A percentile compares a stretch with the other conserved stretches of the same genome.
phyloP scores from a whole-genome alignment of 2,329 filamentous ascomycete species.

The Aphanocladium album region DNA sequence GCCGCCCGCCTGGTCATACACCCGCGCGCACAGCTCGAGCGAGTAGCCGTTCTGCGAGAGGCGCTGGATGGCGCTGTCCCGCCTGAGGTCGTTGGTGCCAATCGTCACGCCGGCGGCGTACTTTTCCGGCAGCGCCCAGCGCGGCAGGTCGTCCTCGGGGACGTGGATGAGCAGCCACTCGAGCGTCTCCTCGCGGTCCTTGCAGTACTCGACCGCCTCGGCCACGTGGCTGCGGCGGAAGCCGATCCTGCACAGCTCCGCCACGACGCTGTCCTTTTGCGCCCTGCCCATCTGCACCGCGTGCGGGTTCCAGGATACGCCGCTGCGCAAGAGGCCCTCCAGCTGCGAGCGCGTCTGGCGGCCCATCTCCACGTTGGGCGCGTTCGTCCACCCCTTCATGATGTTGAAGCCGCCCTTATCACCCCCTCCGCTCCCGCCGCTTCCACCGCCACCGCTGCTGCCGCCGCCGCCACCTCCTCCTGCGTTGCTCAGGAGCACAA shows the following conservation, averaged over 20 bases:
- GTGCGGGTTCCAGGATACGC: constrained; percentile 84
- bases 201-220: constrained; percentile 82
- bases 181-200: constrained; percentile 84
- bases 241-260: constrained; percentile 70
- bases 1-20: constrained; percentile 63
- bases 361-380: constrained; percentile 91
- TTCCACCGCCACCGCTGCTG: neutral
- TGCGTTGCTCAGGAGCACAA: constrained; percentile 46
- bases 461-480: constrained; percentile 16
- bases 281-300: constrained; percentile 57
- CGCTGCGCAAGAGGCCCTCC: constrained; percentile 71
- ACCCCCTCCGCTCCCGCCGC: constrained; percentile 15
- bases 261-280: constrained; percentile 57
- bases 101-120: constrained; percentile 89
- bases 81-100: constrained; percentile 72
- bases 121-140: constrained; percentile 85
- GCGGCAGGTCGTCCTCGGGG: constrained; percentile 91
- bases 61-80: constrained; percentile 76
- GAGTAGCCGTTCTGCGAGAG: constrained; percentile 82
- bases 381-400: constrained; percentile 74
- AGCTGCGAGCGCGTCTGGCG: constrained; percentile 71
- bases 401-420: constrained; percentile 30
- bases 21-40: constrained; percentile 72
- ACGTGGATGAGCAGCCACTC: constrained; percentile 97
- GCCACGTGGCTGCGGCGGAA: constrained; percentile 87